Evolutionary conservation across 176 grass and related monocot species (phyloP), one percentile per base, ranked within the genome.

Genomic region (Triticum timopheevii): DNA sequence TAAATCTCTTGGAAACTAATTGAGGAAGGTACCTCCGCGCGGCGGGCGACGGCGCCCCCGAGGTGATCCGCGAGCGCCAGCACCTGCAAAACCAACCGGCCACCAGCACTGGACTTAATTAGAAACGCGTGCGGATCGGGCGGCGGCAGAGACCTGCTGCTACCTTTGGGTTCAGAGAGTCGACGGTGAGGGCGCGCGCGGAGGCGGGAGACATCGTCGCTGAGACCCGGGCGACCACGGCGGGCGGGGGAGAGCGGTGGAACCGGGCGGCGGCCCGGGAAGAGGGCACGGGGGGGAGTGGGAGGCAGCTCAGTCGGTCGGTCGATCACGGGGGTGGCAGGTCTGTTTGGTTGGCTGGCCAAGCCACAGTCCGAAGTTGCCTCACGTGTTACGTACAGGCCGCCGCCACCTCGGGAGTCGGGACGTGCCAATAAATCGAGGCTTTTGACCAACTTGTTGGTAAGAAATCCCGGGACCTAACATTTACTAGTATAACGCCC

Each of bases 131-230:
- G 45, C 17, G 40, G 25, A 7, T 54, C 63, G 23, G 45, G 10
- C 28, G 64, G 64, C 44, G 24, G 4, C 4, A 54, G 50, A 24
- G 25, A 19, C 9, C 27, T 50, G 3, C 27, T 52, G 13, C 27
- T 30, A 82, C 89, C 87, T 94, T 94, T 56, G 92, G 84, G 78
- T 94, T 91, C 31, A 94, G 87, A 22, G 84, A 79, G 61, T 81
- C 80, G 25, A 91, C 72, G 40, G 89, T 87, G 78, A 89, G 81
- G 13, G 66, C 72, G 65, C 34, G 59, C 52, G 42, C 36, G 54
- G 64, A 39, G 40, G 77, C 25, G 69, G 71, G 69, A 74, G 77
- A 59, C 92, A 89, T 93, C 45, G 61, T 42, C 6, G 10, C 33
- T 8, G 54, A 20, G 54, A 3, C 54, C 2, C 19, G 0, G 54